These are phyloP conservation scores for Solanum tacnaense DNA, from an alignment of 257 asterid genomes.

Conservation along the genomic window DNA sequence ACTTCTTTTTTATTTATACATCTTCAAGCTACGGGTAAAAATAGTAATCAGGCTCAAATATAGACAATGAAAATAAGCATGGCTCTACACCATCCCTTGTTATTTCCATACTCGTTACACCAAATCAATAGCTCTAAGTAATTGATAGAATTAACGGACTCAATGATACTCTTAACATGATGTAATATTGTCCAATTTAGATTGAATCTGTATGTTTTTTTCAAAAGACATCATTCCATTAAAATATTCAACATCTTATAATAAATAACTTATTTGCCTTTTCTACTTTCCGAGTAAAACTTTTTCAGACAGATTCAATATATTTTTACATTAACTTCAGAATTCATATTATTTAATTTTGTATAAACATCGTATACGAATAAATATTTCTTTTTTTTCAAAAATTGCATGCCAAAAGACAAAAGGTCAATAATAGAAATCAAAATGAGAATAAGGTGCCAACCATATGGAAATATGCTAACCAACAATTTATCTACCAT, in stretches of 20 bases:
- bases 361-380: neutral
- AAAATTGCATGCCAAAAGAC: neutral
- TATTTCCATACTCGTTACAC: neutral
- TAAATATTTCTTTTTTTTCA: neutral
- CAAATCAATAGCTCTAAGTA: neutral
- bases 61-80: neutral
- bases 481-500: neutral
- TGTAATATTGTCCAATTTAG: neutral
- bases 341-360: neutral
- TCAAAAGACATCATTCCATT: neutral
- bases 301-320: neutral
- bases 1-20: neutral
- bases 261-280: neutral
- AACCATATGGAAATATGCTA: neutral
- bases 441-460: neutral
- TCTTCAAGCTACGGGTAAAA: neutral
- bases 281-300: too few relatives aligned
- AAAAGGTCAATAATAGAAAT: neutral
- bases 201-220: neutral
- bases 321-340: neutral
- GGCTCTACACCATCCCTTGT: neutral
- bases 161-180: neutral
- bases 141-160: neutral
- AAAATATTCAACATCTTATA: neutral
- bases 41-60: neutral